These are phyloP conservation scores for Stephania cephalantha DNA, from an alignment of 164 flowering plant species.

Conservation along the genomic window DNA sequence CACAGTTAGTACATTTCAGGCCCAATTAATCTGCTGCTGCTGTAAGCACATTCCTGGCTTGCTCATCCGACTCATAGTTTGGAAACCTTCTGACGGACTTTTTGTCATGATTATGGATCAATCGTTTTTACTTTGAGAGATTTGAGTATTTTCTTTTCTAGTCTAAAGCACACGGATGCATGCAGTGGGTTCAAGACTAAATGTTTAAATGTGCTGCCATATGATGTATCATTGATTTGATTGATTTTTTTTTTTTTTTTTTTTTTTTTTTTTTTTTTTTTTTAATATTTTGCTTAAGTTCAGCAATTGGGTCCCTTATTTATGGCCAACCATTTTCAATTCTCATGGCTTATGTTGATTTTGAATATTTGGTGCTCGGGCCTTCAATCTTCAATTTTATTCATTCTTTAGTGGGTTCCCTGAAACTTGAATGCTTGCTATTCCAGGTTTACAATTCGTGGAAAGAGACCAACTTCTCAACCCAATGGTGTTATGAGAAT, in stretches of 20 bases:
- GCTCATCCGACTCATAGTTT: too few species aligned
- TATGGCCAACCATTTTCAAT: not conserved
- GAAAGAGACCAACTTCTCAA: constrained; percentile 89
- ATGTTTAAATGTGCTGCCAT: not conserved
- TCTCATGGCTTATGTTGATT: not conserved
- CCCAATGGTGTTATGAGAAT: constrained; percentile 97
- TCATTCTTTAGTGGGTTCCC: not conserved
- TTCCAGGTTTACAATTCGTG: constrained; percentile 79
- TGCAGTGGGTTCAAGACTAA: not conserved
- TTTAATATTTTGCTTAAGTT: not conserved
- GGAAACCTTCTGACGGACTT: not conserved
- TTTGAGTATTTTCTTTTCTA: not conserved
- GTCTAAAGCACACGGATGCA: not conserved
- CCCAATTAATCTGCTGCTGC: too few species aligned
- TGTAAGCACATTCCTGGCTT: too few species aligned
- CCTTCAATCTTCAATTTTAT: not conserved
- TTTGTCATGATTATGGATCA: not conserved
- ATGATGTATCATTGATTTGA: too few species aligned
- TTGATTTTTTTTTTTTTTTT: not conserved
- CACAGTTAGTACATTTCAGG: too few species aligned
- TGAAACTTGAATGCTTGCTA: constrained; percentile 3
- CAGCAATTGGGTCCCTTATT: too few species aligned
- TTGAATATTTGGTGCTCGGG: not conserved
- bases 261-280: too few species aligned
- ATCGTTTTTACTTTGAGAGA: not conserved